Percentiles rank a stretch among this genome's conserved stretches.
Evolutionary conservation across 331 rosid genomes (phyloP).

Genomic region (Spiraea crenata): DNA sequence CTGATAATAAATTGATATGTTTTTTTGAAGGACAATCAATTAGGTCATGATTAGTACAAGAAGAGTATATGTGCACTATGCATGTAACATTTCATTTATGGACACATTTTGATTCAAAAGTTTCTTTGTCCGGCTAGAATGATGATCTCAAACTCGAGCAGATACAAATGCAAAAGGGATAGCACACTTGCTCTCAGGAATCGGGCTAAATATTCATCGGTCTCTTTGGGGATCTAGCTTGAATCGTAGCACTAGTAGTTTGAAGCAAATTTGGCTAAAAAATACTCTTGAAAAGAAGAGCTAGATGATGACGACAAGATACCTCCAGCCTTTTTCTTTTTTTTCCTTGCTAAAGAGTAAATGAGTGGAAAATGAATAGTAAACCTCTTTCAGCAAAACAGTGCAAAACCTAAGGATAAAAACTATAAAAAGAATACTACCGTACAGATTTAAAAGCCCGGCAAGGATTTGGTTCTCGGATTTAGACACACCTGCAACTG

Average conservation of each 20-base stretch:
- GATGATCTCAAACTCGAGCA: too few relatives aligned
- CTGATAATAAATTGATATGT: too few relatives aligned
- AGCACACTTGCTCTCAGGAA: too few relatives aligned
- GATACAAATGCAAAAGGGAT: too few relatives aligned
- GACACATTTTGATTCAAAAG: too few relatives aligned
- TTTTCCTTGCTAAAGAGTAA: constrained; percentile 26
- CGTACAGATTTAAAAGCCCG: constrained; percentile 52
- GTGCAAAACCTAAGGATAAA: constrained; percentile 47
- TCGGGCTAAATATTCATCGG: neutral
- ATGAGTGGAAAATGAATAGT: constrained; percentile 31
- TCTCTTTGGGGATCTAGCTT: constrained; percentile 3
- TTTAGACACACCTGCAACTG: constrained; percentile 28
- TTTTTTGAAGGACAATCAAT: too few relatives aligned
- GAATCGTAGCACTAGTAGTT: constrained; percentile 3
- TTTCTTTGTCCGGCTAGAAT: too few relatives aligned
- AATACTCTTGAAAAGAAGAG: constrained; percentile 68
- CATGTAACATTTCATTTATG: too few relatives aligned
- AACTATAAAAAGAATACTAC: constrained; percentile 21
- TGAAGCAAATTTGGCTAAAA: neutral
- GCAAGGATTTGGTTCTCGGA: constrained; percentile 40
- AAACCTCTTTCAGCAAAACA: constrained; percentile 38
- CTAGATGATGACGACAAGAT: constrained; percentile 29
- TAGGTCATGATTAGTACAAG: too few relatives aligned
- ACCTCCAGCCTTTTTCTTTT: constrained; percentile 31
- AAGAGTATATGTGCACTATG: too few relatives aligned